Evolutionary conservation across 192 early-diverging fungal genomes (phyloP).

Genomic region (Geranomyces variabilis): DNA sequence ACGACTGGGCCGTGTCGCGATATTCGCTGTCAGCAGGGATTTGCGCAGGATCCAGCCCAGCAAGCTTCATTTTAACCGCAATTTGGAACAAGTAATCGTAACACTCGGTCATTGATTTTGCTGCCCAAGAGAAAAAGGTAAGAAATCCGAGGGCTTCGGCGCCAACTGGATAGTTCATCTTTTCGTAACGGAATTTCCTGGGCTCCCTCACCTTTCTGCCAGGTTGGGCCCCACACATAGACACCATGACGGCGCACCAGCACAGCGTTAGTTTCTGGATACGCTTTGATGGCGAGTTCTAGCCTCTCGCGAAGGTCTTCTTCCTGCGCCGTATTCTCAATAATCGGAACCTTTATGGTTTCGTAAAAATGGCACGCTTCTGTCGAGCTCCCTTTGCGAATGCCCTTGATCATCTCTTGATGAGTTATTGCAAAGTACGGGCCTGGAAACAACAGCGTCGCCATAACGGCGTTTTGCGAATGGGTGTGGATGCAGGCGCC

Average conservation of each 20-base stretch:
- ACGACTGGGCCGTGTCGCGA: background rate
- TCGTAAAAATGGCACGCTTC: constrained; percentile 77
- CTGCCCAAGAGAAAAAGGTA: constrained; percentile 34
- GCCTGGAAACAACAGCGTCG: constrained; percentile 75
- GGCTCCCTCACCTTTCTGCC: constrained; percentile 87
- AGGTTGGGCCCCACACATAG: constrained; percentile 95
- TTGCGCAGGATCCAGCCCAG: constrained; percentile 75
- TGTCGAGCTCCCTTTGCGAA: constrained; percentile 71
- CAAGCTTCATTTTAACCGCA: constrained; percentile 86
- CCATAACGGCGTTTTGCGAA: constrained; percentile 94
- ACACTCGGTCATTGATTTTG: constrained; percentile 97
- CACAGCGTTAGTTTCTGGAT: constrained; percentile 91
- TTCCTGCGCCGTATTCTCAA: constrained; percentile 95
- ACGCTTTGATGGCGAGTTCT: constrained; percentile 81
- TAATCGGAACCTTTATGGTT: constrained; percentile 85
- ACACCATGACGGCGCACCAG: constrained; percentile 94
- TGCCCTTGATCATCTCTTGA: constrained; percentile 99
- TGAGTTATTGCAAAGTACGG: constrained; percentile 85
- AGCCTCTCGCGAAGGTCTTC: constrained; percentile 87
- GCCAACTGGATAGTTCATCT: too few relatives aligned
- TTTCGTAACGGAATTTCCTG: too few relatives aligned
- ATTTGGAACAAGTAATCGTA: constrained; percentile 99
- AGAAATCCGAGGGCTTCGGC: too few relatives aligned
- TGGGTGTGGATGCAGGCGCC: constrained; percentile 96
- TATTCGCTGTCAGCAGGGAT: constrained; percentile 1